These are phyloP conservation scores for Gossypium ekmanianum DNA, from an alignment of 345 rosid species.

Conservation along the genomic window DNA sequence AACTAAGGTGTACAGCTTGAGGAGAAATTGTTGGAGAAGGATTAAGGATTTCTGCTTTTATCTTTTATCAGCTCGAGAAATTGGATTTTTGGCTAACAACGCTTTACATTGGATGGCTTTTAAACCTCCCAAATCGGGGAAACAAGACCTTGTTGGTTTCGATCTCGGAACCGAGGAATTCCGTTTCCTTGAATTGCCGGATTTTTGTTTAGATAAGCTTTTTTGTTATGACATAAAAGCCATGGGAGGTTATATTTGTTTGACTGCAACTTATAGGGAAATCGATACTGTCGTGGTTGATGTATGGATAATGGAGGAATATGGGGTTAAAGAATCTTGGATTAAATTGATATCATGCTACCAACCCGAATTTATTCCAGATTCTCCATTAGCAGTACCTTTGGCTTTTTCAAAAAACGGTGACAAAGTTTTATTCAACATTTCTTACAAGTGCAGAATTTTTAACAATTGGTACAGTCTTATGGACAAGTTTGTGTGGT, in stretches of 20 bases:
- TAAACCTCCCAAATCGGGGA: constrained; percentile 26
- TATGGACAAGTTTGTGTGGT: background rate
- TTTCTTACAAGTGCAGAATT: too few relatives aligned
- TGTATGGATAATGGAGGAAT: constrained; percentile 3
- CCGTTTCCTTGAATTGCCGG: constrained; percentile 25
- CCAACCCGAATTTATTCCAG: background rate
- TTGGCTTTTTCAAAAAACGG: background rate
- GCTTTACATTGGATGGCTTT: constrained; percentile 41
- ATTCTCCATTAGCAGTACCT: background rate
- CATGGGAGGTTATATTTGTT: constrained; percentile 26
- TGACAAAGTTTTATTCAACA: background rate
- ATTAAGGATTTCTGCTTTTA: constrained; percentile 32
- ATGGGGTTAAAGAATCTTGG: background rate
- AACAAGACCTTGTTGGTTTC: constrained; percentile 13
- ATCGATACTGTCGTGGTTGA: background rate
- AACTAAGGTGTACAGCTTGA: constrained; percentile 37
- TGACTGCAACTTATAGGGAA: constrained; percentile 14
- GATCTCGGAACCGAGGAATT: background rate
- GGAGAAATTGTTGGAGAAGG: constrained; percentile 35
- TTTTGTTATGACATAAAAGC: constrained; percentile 29
- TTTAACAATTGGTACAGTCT: too few relatives aligned
- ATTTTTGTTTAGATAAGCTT: background rate
- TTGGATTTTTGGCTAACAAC: constrained; percentile 33
- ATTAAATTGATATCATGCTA: background rate
- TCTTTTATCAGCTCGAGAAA: constrained; percentile 25